phyloP scores from a whole-genome alignment of 768 basidiomycete species.

The Lactarius indigo region DNA sequence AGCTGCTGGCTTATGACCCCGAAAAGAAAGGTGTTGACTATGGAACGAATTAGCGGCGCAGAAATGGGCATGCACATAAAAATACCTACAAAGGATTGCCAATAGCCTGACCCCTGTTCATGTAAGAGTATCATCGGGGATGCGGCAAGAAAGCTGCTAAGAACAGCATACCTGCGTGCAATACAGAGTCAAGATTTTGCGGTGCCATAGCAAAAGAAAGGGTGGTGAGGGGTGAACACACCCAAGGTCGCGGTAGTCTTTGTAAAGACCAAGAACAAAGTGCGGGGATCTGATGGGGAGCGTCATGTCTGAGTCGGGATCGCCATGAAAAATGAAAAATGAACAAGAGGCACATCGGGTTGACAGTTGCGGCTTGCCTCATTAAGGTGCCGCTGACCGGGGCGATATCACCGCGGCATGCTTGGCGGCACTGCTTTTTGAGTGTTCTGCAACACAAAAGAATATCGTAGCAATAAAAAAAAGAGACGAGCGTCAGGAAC shows the following conservation, averaged over 20 bases:
- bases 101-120: neutral
- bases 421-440: too few species aligned
- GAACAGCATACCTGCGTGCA: neutral
- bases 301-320: neutral
- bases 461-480: neutral
- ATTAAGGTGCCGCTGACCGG: neutral
- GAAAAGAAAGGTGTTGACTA: constrained; percentile 6
- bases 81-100: neutral
- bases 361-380: neutral
- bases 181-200: neutral
- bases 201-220: neutral
- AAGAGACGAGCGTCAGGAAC: neutral
- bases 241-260: neutral
- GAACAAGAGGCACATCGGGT: too few species aligned
- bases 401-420: too few species aligned
- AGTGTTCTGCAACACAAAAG: neutral
- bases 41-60: neutral
- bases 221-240: neutral
- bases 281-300: neutral
- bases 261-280: neutral
- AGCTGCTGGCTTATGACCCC: constrained; percentile 6
- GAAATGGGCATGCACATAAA: neutral
- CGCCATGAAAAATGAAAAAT: too few species aligned
- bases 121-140: neutral
- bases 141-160: neutral